Base-by-base conservation (phyloP, 1,284 basidiomycete genomes). In the Ceratobasidium sp. region DNA sequence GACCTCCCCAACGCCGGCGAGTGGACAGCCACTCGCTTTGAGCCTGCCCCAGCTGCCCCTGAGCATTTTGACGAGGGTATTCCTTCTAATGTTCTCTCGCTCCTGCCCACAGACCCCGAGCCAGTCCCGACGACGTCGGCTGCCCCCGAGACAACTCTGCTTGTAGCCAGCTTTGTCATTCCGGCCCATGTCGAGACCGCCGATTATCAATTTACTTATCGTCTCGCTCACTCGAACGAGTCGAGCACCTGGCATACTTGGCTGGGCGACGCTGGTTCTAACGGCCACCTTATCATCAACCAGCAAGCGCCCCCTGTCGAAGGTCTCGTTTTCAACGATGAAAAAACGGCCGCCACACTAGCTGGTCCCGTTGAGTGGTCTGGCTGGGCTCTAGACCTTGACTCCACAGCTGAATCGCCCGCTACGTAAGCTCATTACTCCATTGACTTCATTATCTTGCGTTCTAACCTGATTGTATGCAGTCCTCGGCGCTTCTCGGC, bases 321-420 rank as follows among this genome's bases (percentile, higher is more conserved):
- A 43, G 58, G 58, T 35, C 58, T 62, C 45, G 58, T 62, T 15
- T 62, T 47, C 45, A 3, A 25, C 58, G 42, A 42, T 49, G 58
- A 62, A 25, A 45, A 45, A 42, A 20, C 31, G 3, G 58, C 50
- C 29, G 58, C 58, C n/a, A 62, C 17, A 27, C 31, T 62, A 20
- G 27, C 58, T 31, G 58, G 58, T 15, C 58, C 58, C 17, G 32
- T 62, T 50, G 58, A 62, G 22, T 62, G 58, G 58, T 47, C 58
- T 12, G 58, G 58, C 27, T 62, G 58, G 58, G 58, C 58, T 20
- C 58, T 62, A 29, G 58, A 62, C 58, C 58, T 62, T 47, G 58
- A 62, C 32, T 31, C 56, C 34, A 58, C 38, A 7, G 22, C 42
- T 10, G 58, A 62, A 27, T 32, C 43, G n/a, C 25, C 58, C 27